Evolutionary conservation across 495 filamentous ascomycete species (phyloP).

Genomic region (Lasiosphaeris hirsuta): DNA sequence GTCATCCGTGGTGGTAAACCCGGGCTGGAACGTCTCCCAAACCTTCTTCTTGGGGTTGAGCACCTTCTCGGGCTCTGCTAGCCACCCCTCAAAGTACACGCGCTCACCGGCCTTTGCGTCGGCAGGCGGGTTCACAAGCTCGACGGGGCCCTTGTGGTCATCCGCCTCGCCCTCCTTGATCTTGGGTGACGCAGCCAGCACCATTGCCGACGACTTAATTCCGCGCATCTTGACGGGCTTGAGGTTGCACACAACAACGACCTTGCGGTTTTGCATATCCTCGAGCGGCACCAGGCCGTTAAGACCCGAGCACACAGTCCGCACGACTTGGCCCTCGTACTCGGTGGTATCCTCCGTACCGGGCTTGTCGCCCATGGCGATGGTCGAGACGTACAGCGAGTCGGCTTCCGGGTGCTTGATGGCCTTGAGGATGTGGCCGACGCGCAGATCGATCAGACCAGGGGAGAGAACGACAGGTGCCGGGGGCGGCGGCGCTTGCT

Average conservation of each 20-base stretch:
- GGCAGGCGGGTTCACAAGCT: conserved; percentile 84
- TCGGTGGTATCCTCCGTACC: conserved; percentile 83
- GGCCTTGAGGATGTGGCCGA: conserved; percentile 94
- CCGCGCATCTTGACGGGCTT: conserved; percentile 99
- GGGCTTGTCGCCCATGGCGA: conserved; percentile 85
- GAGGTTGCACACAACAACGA: conserved; percentile 92
- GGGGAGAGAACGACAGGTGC: conserved; percentile 72
- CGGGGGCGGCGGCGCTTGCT: conserved; percentile 65
- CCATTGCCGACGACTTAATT: conserved; percentile 94
- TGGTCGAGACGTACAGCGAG: conserved; percentile 92
- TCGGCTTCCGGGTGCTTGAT: conserved; percentile 95
- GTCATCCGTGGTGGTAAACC: conserved; percentile 78
- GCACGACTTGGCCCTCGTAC: conserved; percentile 80
- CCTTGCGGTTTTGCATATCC: conserved; percentile 95
- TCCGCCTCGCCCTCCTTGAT: conserved; percentile 75
- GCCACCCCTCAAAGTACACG: conserved; percentile 91
- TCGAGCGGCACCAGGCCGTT: conserved; percentile 88
- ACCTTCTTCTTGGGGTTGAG: conserved; percentile 99
- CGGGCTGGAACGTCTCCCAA: conserved; percentile 93
- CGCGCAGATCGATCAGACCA: conserved; percentile 84
- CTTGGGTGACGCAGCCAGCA: conserved; percentile 85
- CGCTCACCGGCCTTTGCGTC: conserved; percentile 77
- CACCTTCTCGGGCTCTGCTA: conserved; percentile 83
- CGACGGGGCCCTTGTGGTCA: conserved; percentile 83
- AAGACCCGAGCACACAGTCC: conserved; percentile 93